Evolutionary conservation across 139 green algal genomes (phyloP).

Genomic region (Medakamo hakoo): DNA sequence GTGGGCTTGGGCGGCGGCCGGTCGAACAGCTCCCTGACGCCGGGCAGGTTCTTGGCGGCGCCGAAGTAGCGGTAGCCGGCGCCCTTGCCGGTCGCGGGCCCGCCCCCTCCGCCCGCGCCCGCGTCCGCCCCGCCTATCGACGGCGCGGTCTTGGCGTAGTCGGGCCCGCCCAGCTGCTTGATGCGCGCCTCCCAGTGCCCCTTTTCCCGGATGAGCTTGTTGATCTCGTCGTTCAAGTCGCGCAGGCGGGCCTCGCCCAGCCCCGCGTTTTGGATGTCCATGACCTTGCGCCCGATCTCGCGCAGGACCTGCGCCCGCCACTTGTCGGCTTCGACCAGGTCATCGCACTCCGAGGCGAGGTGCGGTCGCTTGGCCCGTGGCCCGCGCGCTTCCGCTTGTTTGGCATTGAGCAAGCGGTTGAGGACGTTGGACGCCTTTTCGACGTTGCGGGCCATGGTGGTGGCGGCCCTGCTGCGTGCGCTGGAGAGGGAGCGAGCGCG

Average conservation of each 20-base stretch:
- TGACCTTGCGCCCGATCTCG: constrained; percentile 92
- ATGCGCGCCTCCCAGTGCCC: constrained; percentile 93
- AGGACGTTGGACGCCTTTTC: constrained; percentile 96
- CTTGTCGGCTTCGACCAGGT: constrained; percentile 86
- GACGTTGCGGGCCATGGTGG: constrained; percentile 86
- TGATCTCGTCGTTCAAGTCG: constrained; percentile 99
- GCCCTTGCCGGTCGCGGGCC: constrained; percentile 29
- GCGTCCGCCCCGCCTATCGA: constrained; percentile 35
- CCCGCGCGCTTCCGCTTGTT: constrained; percentile 27
- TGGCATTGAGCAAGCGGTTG: constrained; percentile 69
- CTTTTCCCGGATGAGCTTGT: constrained; percentile 98
- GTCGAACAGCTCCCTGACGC: constrained; percentile 97
- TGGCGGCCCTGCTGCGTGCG: no score
- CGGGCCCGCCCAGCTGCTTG: constrained; percentile 83
- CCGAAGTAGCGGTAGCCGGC: constrained; percentile 90
- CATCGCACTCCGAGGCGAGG: constrained; percentile 73
- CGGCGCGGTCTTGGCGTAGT: constrained; percentile 68
- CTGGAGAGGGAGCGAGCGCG: no score
- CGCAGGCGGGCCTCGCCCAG: constrained; percentile 90
- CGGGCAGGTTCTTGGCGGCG: constrained; percentile 91
- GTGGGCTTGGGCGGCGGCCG: not conserved
- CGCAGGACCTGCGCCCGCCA: constrained; percentile 91
- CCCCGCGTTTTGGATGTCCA: constrained; percentile 98
- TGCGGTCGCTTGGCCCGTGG: constrained; percentile 64
- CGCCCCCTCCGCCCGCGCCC: constrained; percentile 5